These are phyloP conservation scores for Magnusiomyces sp. DNA, from an alignment of 1,139 yeast genomes.

Conservation along the genomic window DNA sequence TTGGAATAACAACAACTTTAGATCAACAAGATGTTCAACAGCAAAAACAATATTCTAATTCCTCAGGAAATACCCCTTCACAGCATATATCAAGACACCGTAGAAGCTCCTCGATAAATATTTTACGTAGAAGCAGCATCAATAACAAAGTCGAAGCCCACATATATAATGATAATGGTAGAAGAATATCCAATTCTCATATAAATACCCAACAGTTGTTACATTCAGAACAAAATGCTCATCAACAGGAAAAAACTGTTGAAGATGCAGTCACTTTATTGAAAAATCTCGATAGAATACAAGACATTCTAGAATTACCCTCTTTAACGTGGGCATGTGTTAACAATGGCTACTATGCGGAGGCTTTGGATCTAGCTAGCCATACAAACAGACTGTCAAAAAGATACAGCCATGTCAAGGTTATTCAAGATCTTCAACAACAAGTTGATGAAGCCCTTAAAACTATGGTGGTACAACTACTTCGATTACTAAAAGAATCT, in stretches of 20 bases:
- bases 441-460: conserved; percentile 32
- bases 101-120: conserved; percentile 2
- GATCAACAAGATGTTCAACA: too few species aligned
- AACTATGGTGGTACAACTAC: conserved; percentile 44
- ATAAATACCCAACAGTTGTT: too few species aligned
- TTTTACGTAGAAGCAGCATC: too few species aligned
- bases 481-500: conserved; percentile 63
- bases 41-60: background rate
- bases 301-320: conserved; percentile 78
- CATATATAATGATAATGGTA: too few species aligned
- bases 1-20: background rate
- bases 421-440: conserved; percentile 43
- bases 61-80: conserved; percentile 2
- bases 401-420: conserved; percentile 54
- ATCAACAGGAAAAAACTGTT: background rate
- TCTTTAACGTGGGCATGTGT: conserved; percentile 77
- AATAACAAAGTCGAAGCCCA: too few species aligned
- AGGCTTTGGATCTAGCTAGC: conserved; percentile 71
- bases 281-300: conserved; percentile 58
- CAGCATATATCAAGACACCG: background rate
- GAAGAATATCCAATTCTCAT: too few species aligned
- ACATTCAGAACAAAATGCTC: too few species aligned
- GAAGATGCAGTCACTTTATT: conserved; percentile 33
- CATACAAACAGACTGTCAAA: conserved; percentile 59
- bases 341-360: conserved; percentile 78